Conservation (phyloP, 306 rosid species). For the Lablab purpureus region DNA sequence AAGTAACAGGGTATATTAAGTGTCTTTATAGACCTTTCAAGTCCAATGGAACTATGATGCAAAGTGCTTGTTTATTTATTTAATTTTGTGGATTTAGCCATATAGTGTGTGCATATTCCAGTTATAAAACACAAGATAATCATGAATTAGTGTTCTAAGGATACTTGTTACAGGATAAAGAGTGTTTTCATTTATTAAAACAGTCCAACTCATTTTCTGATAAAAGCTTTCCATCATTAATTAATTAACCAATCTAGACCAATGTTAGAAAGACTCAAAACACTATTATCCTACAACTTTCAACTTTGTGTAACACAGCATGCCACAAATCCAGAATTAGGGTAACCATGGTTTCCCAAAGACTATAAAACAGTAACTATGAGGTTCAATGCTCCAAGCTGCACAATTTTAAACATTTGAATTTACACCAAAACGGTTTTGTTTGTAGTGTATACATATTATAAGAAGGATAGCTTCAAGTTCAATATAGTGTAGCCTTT, state of each 20-base stretch:
- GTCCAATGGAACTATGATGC: not conserved
- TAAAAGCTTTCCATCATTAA: not conserved
- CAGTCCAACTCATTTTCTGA: not conserved
- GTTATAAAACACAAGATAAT: not conserved
- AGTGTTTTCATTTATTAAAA: not conserved
- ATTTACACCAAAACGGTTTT: slow-evolving; percentile 1
- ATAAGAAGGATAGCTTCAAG: slow-evolving; percentile 24
- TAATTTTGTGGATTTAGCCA: not conserved
- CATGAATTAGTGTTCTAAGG: not conserved
- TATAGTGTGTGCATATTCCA: not conserved
- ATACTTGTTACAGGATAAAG: not conserved
- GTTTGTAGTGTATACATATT: slow-evolving; percentile 5
- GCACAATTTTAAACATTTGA: slow-evolving; percentile 9
- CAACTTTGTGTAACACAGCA: slow-evolving; percentile 32
- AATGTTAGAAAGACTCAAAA: not conserved
- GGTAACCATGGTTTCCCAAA: slow-evolving; percentile 3
- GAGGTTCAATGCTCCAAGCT: slow-evolving; percentile 42
- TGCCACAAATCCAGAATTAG: slow-evolving; percentile 16
- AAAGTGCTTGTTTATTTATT: not conserved
- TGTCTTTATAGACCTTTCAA: not conserved
- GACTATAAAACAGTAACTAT: not conserved
- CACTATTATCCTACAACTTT: slow-evolving; percentile 3
- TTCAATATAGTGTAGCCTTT: slow-evolving; percentile 5
- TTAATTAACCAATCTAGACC: not conserved
- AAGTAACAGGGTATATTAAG: not conserved